Base-by-base conservation (phyloP, 2,329 filamentous ascomycete species). In the Fusarium tupiense region DNA sequence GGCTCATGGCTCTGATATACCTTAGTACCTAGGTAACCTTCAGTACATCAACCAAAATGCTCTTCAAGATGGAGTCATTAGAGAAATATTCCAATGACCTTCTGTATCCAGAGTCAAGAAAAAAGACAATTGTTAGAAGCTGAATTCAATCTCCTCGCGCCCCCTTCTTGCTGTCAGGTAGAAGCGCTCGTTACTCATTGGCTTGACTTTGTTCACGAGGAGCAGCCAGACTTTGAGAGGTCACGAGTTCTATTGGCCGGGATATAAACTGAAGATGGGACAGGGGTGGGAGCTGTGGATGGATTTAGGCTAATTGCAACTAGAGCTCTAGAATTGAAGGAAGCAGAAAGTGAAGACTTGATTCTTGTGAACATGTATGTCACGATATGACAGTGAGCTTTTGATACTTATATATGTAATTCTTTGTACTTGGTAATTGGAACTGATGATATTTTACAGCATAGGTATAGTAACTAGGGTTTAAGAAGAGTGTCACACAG, bases 181-280 rank as follows among this genome's bases (percentile, higher is more conserved):
- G 67, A 78, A 78, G 77, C 77, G 77, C 77, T 65, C 43, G 38
- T 29, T 57, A 59, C 41, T 62, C 33, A 78, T 78, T 78, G 77
- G 77, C 44, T 64, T 68, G 61, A 60, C 61, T 52, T 29, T 59
- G 62, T 57, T 70, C 73, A 67, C 62, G 72, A 71, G 71, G 69
- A 76, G 41, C 46, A 50, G 40, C 43, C 35, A 59, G 57, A 44
- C 52, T 56, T 64, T 63, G 22, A 26, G 29, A 69, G 46, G 57
- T 57, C 60, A 50, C 44, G 43, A 31, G 59, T 59, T 54, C 49
- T 52, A 77, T 76, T 78, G 67, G 76, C 49, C 49, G 58, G 74
- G 74, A 61, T 75, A 71, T 70, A 26, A 37, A 67, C 63, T 54
- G 17, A 26, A 63, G 50, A 49, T 20, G 40, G 38, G 24, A 57